These are phyloP conservation scores for Suhomyces wounanorum DNA, from an alignment of 1,139 yeast genomes.

Conservation along the genomic window DNA sequence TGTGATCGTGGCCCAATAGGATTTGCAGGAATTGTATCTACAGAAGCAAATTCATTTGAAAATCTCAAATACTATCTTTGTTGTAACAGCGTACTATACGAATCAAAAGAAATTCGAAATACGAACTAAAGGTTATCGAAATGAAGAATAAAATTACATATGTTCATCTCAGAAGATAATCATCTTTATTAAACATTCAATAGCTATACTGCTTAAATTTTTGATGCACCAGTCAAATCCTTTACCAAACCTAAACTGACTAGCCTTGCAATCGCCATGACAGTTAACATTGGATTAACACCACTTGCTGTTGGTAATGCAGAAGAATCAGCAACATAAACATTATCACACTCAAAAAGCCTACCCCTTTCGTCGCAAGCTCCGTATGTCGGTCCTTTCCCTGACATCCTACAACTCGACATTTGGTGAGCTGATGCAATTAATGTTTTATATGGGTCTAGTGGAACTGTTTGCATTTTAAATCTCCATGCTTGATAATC, in stretches of 20 bases:
- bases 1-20: slow-evolving; percentile 80
- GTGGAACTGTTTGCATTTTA: slow-evolving; percentile 28
- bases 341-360: slow-evolving; percentile 53
- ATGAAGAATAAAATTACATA: too few relatives aligned
- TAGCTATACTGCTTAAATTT: slow-evolving; percentile 21
- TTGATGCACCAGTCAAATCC: slow-evolving; percentile 35
- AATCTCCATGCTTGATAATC: slow-evolving; percentile 52
- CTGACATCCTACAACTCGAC: slow-evolving; percentile 58
- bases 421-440: slow-evolving; percentile 64
- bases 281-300: slow-evolving; percentile 53
- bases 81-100: slow-evolving; percentile 46
- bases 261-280: slow-evolving; percentile 45
- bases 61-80: slow-evolving; percentile 47
- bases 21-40: slow-evolving; percentile 48
- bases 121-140: too few relatives aligned
- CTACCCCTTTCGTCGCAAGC: slow-evolving; percentile 54
- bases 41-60: slow-evolving; percentile 31
- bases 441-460: slow-evolving; percentile 33
- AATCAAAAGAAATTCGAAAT: slow-evolving; percentile 9
- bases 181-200: neutral
- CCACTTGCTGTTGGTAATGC: slow-evolving; percentile 62
- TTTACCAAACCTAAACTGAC: slow-evolving; percentile 37
- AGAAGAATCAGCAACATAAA: slow-evolving; percentile 59
- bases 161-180: too few relatives aligned
- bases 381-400: slow-evolving; percentile 50